Base-by-base conservation (phyloP, 495 filamentous ascomycete genomes). In the Neurospora sp. region DNA sequence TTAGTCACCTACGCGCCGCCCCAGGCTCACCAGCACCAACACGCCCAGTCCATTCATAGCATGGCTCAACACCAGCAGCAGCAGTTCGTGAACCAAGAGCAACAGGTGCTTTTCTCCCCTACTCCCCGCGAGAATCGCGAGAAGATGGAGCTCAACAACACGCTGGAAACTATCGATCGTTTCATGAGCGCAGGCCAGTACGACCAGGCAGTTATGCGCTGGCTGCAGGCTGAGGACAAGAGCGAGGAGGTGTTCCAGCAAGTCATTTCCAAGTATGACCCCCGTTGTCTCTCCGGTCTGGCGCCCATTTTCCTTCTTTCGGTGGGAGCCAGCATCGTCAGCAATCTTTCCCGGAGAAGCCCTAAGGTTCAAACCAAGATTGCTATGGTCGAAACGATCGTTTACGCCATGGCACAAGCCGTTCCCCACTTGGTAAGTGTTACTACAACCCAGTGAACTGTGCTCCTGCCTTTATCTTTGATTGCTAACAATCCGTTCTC, bases 161-260 rank as follows among this genome's bases (percentile, higher is more conserved):
- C 94, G 82, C 77, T 92, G 39, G 83, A 88, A 4, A 83, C 86
- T 40, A 92, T 97, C 71, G 85, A 88, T n/a, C 77, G 82, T 4
- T 79, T 92, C 73, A 89, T 97, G 83, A 83, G 85, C 9, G 82
- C 86, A 19, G 89, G 89, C 37, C 86, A 88, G 70, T 92, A 87
- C 75, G 94, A 97, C 77, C 90, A 92, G 40, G 94, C 78, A 4
- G 82, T 85, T 71, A 77, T 85, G 40, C 83, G 93, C 85, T 99
- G 95, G 95, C 88, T 98, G 38, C 95, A 97, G 86, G 93, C 92
- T 28, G 82, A 83, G 15, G 83, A 84, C 72, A 88, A 90, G 72
- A 88, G 94, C 76, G 90, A 92, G 72, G 89, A 91, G 72, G 83
- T 99, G 39, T 99, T 97, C 78, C 90, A 95, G 76, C 86, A 89